These are phyloP conservation scores for Butyriboletus loyo DNA, from an alignment of 768 basidiomycete genomes.

Conservation along the genomic window DNA sequence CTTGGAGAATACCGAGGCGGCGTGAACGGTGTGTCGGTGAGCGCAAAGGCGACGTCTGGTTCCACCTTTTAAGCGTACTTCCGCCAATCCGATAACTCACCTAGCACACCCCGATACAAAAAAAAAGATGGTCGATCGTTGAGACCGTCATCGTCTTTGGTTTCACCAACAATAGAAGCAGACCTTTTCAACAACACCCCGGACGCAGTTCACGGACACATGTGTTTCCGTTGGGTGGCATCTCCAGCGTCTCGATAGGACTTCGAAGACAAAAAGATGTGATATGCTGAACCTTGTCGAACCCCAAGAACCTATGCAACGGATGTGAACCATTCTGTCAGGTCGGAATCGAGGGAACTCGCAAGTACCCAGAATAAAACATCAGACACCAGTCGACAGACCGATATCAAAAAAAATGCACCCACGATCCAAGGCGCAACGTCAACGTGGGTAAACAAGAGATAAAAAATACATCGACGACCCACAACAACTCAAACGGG, in stretches of 20 bases:
- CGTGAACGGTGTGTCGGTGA: slow-evolving; percentile 69
- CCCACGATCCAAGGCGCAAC: background rate
- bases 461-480: slow-evolving; percentile 14
- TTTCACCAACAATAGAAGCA: slow-evolving; percentile 4
- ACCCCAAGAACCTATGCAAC: slow-evolving; percentile 67
- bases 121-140: background rate
- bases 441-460: background rate
- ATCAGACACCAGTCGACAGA: background rate
- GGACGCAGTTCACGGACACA: slow-evolving; percentile 54
- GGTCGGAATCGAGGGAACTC: slow-evolving; percentile 62
- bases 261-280: slow-evolving; percentile 63
- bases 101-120: slow-evolving; percentile 35
- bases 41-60: slow-evolving; percentile 70
- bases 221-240: slow-evolving; percentile 72
- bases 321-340: slow-evolving; percentile 50
- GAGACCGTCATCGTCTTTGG: background rate
- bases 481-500: slow-evolving; percentile 83
- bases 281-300: slow-evolving; percentile 44
- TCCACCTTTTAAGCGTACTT: slow-evolving; percentile 46
- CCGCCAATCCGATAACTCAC: slow-evolving; percentile 55
- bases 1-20: slow-evolving; percentile 71
- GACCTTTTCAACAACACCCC: slow-evolving; percentile 76
- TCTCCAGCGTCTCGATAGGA: slow-evolving; percentile 58
- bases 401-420: background rate
- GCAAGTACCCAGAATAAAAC: slow-evolving; percentile 10